Evolutionary conservation across 176 grass and related monocot species (phyloP).

Genomic region (Oryza meyeriana): DNA sequence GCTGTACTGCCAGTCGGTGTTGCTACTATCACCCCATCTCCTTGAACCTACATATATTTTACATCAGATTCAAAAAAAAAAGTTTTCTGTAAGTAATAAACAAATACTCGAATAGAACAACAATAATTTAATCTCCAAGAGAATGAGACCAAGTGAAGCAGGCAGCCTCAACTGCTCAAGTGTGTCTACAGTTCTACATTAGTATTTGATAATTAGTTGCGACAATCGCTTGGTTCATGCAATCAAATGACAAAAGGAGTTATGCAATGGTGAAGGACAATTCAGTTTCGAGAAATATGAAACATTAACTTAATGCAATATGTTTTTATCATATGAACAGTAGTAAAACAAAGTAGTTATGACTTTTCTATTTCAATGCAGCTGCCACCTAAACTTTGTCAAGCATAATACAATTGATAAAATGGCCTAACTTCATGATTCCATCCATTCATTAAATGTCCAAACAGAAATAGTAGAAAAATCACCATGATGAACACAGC

Average conservation of each 20-base stretch:
- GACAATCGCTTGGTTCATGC: conserved; percentile 13
- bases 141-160: conserved; percentile 1
- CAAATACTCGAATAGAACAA: conserved; percentile 1
- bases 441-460: background rate
- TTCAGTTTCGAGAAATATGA: background rate
- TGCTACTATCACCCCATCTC: conserved; percentile 97
- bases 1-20: conserved; percentile 96
- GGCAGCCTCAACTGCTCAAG: background rate
- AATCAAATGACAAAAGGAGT: background rate
- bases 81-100: conserved; percentile 11
- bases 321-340: background rate
- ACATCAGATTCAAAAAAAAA: background rate
- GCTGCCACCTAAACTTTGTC: background rate
- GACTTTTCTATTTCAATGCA: conserved; percentile 9
- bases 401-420: conserved; percentile 15
- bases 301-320: too few species aligned
- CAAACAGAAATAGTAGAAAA: conserved; percentile 7
- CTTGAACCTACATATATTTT: conserved; percentile 85
- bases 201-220: background rate
- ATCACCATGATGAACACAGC: conserved; percentile 2
- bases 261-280: background rate
- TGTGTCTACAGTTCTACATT: conserved; percentile 8
- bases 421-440: conserved; percentile 9
- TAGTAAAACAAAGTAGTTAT: background rate
- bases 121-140: conserved; percentile 21